Evolutionary conservation across 2,329 filamentous ascomycete genomes (phyloP).

Genomic region (Microdochium trichocladiopsis): DNA sequence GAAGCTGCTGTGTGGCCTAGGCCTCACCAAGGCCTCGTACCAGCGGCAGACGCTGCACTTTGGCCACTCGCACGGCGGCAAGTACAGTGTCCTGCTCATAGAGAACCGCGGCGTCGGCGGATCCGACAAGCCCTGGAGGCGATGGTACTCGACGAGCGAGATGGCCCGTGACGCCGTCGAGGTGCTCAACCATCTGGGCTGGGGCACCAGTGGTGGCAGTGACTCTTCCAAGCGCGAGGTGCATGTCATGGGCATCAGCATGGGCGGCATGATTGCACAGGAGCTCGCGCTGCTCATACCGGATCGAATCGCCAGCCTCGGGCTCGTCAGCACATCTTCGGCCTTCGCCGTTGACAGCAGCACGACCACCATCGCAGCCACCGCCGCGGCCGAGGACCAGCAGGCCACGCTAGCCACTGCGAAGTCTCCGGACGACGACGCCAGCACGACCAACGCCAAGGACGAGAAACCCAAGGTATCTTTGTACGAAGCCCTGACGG

Average conservation of each 20-base stretch:
- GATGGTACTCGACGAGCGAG: constrained; percentile 69
- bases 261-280: constrained; percentile 91
- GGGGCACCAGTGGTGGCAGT: constrained; percentile 14
- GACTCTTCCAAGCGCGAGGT: constrained; percentile 28
- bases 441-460: background rate
- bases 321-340: constrained; percentile 43
- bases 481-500: background rate
- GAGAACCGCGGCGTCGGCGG: constrained; percentile 83
- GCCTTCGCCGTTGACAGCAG: constrained; percentile 30
- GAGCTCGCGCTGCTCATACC: constrained; percentile 59
- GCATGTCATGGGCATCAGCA: constrained; percentile 71
- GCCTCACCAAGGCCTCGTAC: constrained; percentile 61
- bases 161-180: constrained; percentile 79
- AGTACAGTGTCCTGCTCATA: constrained; percentile 68
- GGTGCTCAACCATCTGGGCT: constrained; percentile 40
- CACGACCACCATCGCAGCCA: constrained; percentile 48
- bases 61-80: constrained; percentile 59
- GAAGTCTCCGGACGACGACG: background rate
- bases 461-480: background rate
- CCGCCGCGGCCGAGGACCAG: constrained; percentile 57
- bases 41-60: constrained; percentile 80
- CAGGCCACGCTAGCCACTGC: constrained; percentile 37
- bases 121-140: constrained; percentile 67
- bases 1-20: constrained; percentile 83
- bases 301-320: constrained; percentile 45